Evolutionary conservation across 208 protist species (phyloP).

Genomic region (Wallacemonas collosoma): DNA sequence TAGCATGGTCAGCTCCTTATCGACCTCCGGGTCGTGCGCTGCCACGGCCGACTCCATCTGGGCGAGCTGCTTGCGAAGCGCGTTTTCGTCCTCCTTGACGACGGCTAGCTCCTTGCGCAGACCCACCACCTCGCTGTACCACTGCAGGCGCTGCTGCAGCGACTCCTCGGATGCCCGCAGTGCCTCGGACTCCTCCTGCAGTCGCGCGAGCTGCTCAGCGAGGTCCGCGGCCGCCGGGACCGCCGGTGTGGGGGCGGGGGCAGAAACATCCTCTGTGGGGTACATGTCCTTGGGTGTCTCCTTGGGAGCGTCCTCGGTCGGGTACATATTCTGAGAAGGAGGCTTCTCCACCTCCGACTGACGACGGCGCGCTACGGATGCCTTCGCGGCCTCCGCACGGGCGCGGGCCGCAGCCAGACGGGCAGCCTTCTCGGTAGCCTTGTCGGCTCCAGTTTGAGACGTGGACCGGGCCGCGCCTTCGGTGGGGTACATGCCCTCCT

Average conservation of each 20-base stretch:
- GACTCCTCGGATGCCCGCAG: conserved; percentile 16
- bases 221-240: not conserved
- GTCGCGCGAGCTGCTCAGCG: not conserved
- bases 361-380: conserved; percentile 32
- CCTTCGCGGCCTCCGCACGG: conserved; percentile 35
- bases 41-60: conserved; percentile 26
- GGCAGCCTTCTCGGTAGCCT: conserved; percentile 10
- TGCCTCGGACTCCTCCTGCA: conserved; percentile 9
- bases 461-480: conserved; percentile 1
- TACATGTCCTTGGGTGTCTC: conserved; percentile 3
- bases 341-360: conserved; percentile 9
- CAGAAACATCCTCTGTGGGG: conserved; percentile 17
- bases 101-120: conserved; percentile 69
- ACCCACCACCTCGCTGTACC: conserved; percentile 67
- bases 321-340: not conserved
- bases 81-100: conserved; percentile 61
- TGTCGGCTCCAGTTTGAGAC: conserved; percentile 8
- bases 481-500: conserved; percentile 19
- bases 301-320: conserved; percentile 4
- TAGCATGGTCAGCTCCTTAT: conserved; percentile 42
- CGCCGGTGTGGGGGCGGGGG: not conserved
- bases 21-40: conserved; percentile 48
- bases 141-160: conserved; percentile 62
- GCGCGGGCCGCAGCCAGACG: conserved; percentile 29
- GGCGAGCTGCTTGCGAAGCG: conserved; percentile 50